Conservation (phyloP, 78 protist genomes). For the Dictyostelium capitatum region DNA sequence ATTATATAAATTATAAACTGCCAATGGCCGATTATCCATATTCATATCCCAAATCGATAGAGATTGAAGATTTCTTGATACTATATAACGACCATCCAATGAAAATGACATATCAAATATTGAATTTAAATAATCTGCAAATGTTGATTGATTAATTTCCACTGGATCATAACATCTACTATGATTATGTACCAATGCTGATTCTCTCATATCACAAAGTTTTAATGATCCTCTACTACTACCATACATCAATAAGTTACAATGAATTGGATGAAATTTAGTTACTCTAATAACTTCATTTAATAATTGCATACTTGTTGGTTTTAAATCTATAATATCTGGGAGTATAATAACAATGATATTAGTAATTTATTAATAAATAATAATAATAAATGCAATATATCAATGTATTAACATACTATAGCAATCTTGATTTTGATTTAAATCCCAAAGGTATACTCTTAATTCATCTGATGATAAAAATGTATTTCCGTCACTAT, state of each 20-base stretch:
- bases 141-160: conserved; percentile 28
- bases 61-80: conserved; percentile 46
- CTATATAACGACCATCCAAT: conserved; percentile 60
- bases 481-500: conserved; percentile 76
- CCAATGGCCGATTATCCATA: conserved; percentile 39
- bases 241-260: conserved; percentile 54
- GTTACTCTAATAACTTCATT: conserved; percentile 68
- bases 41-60: conserved; percentile 72
- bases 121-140: conserved; percentile 52
- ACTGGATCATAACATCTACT: conserved; percentile 44
- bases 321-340: conserved; percentile 75
- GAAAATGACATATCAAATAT: conserved; percentile 61
- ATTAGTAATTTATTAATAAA: neutral
- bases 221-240: conserved; percentile 57
- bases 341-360: too few relatives aligned
- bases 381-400: neutral
- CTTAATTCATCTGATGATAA: conserved; percentile 75
- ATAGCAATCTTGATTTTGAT: conserved; percentile 50
- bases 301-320: conserved; percentile 56
- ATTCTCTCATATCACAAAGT: conserved; percentile 59
- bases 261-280: conserved; percentile 66
- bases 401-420: conserved; percentile 9
- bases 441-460: conserved; percentile 79
- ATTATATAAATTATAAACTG: conserved; percentile 53
- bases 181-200: conserved; percentile 16